A percentile compares a stretch with the other conserved stretches of the same genome.
phyloP scores from a whole-genome alignment of 2,329 filamentous ascomycete genomes.

The Penicillium concentricum region DNA sequence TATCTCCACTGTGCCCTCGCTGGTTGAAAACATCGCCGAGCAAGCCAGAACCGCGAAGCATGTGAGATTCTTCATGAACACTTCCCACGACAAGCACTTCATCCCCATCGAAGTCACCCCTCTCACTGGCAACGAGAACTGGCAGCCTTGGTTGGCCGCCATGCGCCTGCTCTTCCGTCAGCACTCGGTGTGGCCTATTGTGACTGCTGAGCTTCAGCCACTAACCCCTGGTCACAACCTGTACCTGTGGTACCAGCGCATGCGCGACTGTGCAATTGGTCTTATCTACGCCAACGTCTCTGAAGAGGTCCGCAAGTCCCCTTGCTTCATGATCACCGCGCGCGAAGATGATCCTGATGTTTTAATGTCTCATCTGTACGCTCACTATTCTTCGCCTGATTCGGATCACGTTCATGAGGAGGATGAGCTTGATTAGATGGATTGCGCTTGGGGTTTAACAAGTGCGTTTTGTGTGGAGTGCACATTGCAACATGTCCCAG shows the following conservation, averaged over 20 bases:
- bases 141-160: not conserved
- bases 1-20: not conserved
- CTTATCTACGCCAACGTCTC: conserved; percentile 9
- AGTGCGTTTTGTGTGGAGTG: not conserved
- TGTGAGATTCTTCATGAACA: conserved; percentile 7
- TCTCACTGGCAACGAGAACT: conserved; percentile 4
- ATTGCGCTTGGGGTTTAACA: not conserved
- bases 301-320: not conserved
- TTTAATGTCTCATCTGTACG: conserved; percentile 1
- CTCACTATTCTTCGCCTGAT: not conserved
- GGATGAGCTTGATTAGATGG: not conserved
- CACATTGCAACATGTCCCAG: not conserved
- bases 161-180: conserved; percentile 8
- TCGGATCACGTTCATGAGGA: not conserved
- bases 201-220: not conserved
- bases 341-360: not conserved
- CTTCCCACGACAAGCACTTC: conserved; percentile 2
- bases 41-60: not conserved
- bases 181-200: conserved; percentile 9
- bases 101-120: not conserved
- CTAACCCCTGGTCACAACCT: not conserved
- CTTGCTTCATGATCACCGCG: not conserved
- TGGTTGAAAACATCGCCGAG: not conserved
- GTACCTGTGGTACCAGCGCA: conserved; percentile 8
- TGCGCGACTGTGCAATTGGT: not conserved